These are phyloP conservation scores for Fusarium abutilonis DNA, from an alignment of 2,329 filamentous ascomycete species.

Conservation along the genomic window DNA sequence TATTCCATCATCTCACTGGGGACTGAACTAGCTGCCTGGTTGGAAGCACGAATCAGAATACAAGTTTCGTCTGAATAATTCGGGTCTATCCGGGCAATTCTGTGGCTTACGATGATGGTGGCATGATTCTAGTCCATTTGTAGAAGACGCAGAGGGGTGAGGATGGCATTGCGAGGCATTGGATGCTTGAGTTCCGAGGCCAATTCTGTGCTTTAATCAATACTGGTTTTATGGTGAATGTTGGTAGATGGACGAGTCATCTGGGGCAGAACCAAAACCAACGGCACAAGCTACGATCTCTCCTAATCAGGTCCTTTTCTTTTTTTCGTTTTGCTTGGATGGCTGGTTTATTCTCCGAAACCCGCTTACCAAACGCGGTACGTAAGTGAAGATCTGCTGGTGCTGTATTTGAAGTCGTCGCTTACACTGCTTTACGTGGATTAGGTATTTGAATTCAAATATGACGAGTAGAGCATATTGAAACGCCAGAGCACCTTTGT, in stretches of 20 bases:
- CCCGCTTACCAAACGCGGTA: background rate
- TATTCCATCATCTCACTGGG: conserved; percentile 9
- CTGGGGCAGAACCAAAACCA: conserved; percentile 6
- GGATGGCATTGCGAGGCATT: too few species aligned
- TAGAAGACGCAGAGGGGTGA: background rate
- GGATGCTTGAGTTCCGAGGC: background rate
- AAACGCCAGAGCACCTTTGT: background rate
- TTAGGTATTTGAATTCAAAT: conserved; percentile 6
- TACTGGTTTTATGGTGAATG: conserved; percentile 2
- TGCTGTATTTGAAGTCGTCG: conserved; percentile 1
- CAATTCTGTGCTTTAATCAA: background rate
- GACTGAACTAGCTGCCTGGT: background rate
- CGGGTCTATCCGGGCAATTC: conserved; percentile 4
- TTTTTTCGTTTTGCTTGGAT: conserved; percentile 3
- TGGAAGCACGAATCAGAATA: conserved; percentile 10
- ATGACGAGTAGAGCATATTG: too few species aligned
- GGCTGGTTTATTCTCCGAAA: conserved; percentile 30
- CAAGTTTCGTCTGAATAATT: conserved; percentile 1
- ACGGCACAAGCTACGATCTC: conserved; percentile 11
- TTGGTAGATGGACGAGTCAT: background rate
- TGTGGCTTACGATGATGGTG: conserved; percentile 1
- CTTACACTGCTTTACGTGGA: background rate
- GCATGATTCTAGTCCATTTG: conserved; percentile 2
- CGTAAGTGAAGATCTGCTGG: conserved; percentile 1
- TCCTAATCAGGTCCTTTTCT: conserved; percentile 4